Conservation (phyloP, 2,329 filamentous ascomycete genomes). For the Dactylellina haptotyla region DNA sequence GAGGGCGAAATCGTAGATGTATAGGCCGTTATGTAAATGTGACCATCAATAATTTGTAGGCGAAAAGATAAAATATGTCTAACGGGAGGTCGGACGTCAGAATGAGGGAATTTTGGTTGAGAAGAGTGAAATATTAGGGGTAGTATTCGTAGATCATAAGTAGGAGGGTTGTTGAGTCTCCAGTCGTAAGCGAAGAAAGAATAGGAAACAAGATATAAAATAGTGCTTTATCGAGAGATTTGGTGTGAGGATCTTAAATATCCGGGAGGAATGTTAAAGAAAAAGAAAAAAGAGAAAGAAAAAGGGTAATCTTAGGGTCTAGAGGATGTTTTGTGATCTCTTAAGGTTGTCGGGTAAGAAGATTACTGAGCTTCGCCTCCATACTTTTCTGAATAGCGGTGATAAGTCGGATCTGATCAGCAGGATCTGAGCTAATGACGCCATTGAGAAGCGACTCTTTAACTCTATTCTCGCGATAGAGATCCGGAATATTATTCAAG, state of each 20-base stretch:
- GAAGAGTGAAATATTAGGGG: background rate
- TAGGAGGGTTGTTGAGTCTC: too few species aligned
- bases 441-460: constrained; percentile 24
- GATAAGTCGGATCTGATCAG: constrained; percentile 32
- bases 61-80: background rate
- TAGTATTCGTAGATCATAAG: background rate
- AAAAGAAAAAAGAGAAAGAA: too few species aligned
- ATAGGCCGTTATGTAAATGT: background rate
- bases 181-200: too few species aligned
- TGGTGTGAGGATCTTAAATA: too few species aligned
- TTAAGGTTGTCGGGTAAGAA: constrained; percentile 1
- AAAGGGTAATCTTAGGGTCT: background rate
- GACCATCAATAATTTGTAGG: background rate
- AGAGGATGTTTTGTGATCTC: background rate
- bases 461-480: constrained; percentile 29
- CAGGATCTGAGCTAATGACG: constrained; percentile 10
- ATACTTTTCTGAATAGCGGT: constrained; percentile 42
- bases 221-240: too few species aligned
- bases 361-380: constrained; percentile 28
- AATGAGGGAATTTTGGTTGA: too few species aligned
- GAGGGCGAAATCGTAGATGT: background rate
- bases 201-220: too few species aligned
- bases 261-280: too few species aligned
- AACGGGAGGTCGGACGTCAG: background rate
- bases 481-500: constrained; percentile 37